Base-by-base conservation (phyloP, 1,284 basidiomycete genomes). In the Austroboletus olivaceoglutinosus region DNA sequence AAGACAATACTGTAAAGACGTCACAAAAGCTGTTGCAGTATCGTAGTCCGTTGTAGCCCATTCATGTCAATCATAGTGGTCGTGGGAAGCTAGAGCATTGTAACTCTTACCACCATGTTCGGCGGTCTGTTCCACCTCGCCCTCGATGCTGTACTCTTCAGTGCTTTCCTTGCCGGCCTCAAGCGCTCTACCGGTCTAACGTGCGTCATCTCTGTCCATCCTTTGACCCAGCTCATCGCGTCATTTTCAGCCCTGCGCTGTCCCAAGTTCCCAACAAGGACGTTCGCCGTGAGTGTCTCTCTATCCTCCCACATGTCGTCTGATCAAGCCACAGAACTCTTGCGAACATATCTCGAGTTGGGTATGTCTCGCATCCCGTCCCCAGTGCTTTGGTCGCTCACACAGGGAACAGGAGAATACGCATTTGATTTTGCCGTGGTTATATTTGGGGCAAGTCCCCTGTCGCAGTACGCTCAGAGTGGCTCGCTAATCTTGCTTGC, bases 341-440 rank as follows among this genome's bases (percentile, higher is more conserved):
- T 91, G 25, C 76, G 79, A 43, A 79, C 84, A 16, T 92, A 91
- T 71, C 79, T 92, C 31, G 89, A 92, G 71, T 69, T 85, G 31
- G 89, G 89, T 89, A 59, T 48, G 78, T 71, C 44, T 37, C 40
- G 22, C 1, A 30, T 33, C 27, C 18, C 16, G 5, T 30, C 4
- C 25, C 22, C n/a, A 18, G 3, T 5, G 19, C 12, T 15, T n/a
- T 23, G 33, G n/a, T n/a, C 25, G 25, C 49, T 53, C 4, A 58
- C 45, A 18, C 29, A 21, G n/a, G 22, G 11, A 27, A 15, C 38
- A 52, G 87, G 87, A 43, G 88, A 92, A 71, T 92, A 91, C 61
- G 71, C 76, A 2, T 91, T 90, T 61, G 90, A 92, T 70, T 89
- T 91, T 62, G 85, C 85, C 11, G 81, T 91, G 13, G 89, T 93